A percentile compares a stretch with the other conserved stretches of the same genome.
These are phyloP conservation scores for Calocera viscosa DNA, from an alignment of 768 basidiomycete genomes.

Conservation along the genomic window DNA sequence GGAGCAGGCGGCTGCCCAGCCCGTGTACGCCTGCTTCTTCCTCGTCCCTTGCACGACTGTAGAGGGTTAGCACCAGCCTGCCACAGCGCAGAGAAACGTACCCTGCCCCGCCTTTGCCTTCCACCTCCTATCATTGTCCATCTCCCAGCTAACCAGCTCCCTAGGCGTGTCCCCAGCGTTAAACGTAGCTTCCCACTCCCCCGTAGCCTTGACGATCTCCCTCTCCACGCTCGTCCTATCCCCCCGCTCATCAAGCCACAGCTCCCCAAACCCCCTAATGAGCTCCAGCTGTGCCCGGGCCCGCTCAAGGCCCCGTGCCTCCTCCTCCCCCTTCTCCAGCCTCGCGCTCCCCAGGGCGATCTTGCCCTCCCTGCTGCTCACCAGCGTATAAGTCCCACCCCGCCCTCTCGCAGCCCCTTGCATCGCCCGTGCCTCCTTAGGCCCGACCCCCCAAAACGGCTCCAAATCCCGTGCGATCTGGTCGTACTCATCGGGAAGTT, in stretches of 20 bases:
- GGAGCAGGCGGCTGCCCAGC: slow-evolving; percentile 29
- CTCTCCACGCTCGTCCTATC: neutral
- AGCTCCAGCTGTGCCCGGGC: neutral
- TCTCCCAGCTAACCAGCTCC: neutral
- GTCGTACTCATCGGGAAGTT: slow-evolving; percentile 45
- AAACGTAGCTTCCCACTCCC: neutral
- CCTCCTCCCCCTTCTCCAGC: neutral
- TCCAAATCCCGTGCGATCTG: slow-evolving; percentile 35
- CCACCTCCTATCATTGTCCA: neutral
- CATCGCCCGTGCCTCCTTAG: neutral
- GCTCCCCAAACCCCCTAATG: neutral
- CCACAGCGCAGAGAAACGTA: neutral
- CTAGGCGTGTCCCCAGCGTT: neutral
- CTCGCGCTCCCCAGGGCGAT: neutral
- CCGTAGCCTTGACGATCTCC: neutral
- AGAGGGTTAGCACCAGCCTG: neutral
- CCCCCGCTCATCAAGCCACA: neutral
- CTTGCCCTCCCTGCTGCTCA: neutral
- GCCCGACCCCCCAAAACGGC: slow-evolving; percentile 26
- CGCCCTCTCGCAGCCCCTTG: neutral
- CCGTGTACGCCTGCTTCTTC: neutral
- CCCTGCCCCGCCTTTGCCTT: neutral
- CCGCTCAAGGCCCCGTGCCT: neutral
- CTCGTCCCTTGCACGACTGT: neutral
- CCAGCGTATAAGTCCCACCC: neutral